A percentile compares a stretch with the other conserved stretches of the same genome.
phyloP scores from a whole-genome alignment of 2,329 filamentous ascomycete species.

The Apiospora arundinis region DNA sequence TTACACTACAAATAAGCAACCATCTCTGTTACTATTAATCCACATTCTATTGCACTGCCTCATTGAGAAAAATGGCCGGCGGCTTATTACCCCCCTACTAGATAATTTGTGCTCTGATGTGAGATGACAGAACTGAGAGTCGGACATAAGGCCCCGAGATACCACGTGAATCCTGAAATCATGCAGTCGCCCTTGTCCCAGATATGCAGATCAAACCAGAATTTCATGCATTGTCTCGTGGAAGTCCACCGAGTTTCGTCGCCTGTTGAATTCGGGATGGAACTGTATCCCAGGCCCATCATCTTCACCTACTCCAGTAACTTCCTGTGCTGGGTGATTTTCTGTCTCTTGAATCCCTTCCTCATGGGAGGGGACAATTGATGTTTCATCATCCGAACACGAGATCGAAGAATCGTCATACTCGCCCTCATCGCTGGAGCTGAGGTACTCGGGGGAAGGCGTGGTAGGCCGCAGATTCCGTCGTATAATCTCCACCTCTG shows the following conservation, averaged over 20 bases:
- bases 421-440: not conserved
- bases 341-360: not conserved
- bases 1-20: too few relatives aligned
- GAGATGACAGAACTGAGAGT: too few relatives aligned
- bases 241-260: not conserved
- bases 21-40: too few relatives aligned
- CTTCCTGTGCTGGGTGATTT: not conserved
- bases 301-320: not conserved
- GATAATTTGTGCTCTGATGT: constrained; percentile 47
- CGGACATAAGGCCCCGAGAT: too few relatives aligned
- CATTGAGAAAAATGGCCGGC: too few relatives aligned
- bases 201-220: not conserved
- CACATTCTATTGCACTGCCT: too few relatives aligned
- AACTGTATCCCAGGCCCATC: not conserved
- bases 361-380: not conserved
- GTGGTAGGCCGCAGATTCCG: not conserved
- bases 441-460: not conserved
- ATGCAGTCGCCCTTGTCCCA: too few relatives aligned
- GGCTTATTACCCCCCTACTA: too few relatives aligned
- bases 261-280: not conserved
- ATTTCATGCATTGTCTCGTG: not conserved
- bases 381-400: not conserved
- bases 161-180: too few relatives aligned
- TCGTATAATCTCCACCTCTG: not conserved
- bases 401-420: not conserved